These are phyloP conservation scores for Pseudonitzschia multistriata DNA, from an alignment of 108 stramenopile genomes.

Conservation along the genomic window DNA sequence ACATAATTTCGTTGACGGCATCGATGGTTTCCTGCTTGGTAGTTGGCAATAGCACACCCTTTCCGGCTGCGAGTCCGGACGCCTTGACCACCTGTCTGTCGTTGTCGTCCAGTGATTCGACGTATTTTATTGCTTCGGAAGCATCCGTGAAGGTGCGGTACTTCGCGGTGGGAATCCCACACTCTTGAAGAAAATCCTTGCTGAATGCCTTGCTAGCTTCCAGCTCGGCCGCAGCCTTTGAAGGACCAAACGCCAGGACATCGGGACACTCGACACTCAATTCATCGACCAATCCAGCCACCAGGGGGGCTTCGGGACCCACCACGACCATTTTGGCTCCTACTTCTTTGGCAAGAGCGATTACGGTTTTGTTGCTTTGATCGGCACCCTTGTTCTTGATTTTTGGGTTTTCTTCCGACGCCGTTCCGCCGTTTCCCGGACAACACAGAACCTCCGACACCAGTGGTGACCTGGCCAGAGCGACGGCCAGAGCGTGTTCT, in stretches of 20 bases:
- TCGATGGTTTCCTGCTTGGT: constrained; percentile 88
- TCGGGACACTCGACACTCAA: constrained; percentile 68
- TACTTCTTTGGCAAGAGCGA: constrained; percentile 55
- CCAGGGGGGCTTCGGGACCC: constrained; percentile 96
- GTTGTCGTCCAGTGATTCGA: constrained; percentile 64
- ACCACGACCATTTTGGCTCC: constrained; percentile 88
- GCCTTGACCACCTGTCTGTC: constrained; percentile 98
- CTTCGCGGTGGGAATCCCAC: constrained; percentile 92
- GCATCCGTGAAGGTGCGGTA: constrained; percentile 89
- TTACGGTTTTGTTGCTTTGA: constrained; percentile 71
- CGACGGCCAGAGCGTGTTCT: constrained; percentile 85
- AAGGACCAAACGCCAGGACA: constrained; percentile 95
- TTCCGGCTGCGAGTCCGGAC: constrained; percentile 98
- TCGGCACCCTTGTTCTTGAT: constrained; percentile 62
- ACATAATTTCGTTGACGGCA: constrained; percentile 94
- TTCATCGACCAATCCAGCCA: constrained; percentile 90
- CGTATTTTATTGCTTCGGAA: constrained; percentile 84
- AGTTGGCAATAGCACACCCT: constrained; percentile 95
- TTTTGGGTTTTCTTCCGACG: constrained; percentile 58
- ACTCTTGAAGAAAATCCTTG: constrained; percentile 95
- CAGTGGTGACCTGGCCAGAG: constrained; percentile 76
- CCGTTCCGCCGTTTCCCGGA: constrained; percentile 91
- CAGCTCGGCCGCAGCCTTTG: constrained; percentile 87
- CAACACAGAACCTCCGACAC: constrained; percentile 68
- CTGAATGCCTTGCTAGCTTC: constrained; percentile 99